Evolutionary conservation across 257 asterid species (phyloP).

Genomic region (Fraxinus cuspidata): DNA sequence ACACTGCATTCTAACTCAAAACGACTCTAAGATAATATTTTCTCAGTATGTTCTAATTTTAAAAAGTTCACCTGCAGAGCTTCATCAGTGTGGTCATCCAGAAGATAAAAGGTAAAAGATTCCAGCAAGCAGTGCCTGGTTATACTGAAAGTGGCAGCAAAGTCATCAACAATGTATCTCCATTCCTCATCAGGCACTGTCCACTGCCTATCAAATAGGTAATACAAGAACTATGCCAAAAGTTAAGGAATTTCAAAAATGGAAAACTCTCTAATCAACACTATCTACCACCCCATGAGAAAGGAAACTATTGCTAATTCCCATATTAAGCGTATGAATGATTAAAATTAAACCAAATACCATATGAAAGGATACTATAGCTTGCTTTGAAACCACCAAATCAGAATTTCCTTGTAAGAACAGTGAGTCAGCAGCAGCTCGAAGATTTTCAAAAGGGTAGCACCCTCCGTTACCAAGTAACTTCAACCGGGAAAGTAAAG

Average conservation of each 20-base stretch:
- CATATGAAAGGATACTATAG: slow-evolving; percentile 76
- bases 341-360: not conserved
- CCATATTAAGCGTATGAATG: not conserved
- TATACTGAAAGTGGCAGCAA: slow-evolving; percentile 79
- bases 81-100: slow-evolving; percentile 84
- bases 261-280: slow-evolving; percentile 16
- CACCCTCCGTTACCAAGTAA: slow-evolving; percentile 70
- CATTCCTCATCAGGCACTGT: slow-evolving; percentile 64
- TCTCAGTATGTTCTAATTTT: not conserved
- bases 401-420: slow-evolving; percentile 87
- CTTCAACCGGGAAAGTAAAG: slow-evolving; percentile 46
- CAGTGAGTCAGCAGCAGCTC: slow-evolving; percentile 82
- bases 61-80: slow-evolving; percentile 66
- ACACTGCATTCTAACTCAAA: slow-evolving; percentile 12
- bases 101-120: slow-evolving; percentile 75
- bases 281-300: slow-evolving; percentile 6
- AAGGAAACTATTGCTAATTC: not conserved
- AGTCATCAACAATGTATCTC: slow-evolving; percentile 77
- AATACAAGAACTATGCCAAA: slow-evolving; percentile 73
- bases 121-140: slow-evolving; percentile 85
- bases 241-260: slow-evolving; percentile 49
- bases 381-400: slow-evolving; percentile 84
- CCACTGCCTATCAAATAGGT: slow-evolving; percentile 90
- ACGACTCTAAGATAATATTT: slow-evolving; percentile 12
- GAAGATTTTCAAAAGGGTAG: slow-evolving; percentile 80